phyloP scores from a whole-genome alignment of 768 basidiomycete species.

The Suillus brevipes region DNA sequence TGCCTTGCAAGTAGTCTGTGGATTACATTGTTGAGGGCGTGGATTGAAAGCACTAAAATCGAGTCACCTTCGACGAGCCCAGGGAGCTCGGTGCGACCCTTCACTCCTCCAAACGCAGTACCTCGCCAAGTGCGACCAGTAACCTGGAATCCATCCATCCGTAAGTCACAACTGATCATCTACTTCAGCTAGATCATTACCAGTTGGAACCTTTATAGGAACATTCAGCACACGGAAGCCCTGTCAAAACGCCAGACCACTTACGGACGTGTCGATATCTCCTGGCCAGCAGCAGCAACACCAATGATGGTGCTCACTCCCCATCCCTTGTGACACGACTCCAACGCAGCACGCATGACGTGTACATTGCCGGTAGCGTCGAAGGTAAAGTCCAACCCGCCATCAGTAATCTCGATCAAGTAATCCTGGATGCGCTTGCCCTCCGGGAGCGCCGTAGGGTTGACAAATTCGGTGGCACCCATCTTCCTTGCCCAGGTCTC shows the following conservation, averaged over 20 bases:
- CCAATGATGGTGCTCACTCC: conserved; percentile 95
- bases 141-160: conserved; percentile 42
- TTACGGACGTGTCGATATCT: conserved; percentile 87
- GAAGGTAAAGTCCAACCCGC: conserved; percentile 95
- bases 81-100: conserved; percentile 94
- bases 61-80: conserved; percentile 83
- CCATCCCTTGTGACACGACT: conserved; percentile 99
- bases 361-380: conserved; percentile 95
- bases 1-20: conserved; percentile 77
- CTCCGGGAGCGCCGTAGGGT: conserved; percentile 70
- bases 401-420: conserved; percentile 91
- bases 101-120: conserved; percentile 95
- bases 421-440: conserved; percentile 88
- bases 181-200: conserved; percentile 18
- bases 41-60: neutral
- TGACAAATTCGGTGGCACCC: conserved; percentile 93
- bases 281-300: conserved; percentile 95
- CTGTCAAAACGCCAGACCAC: conserved; percentile 25
- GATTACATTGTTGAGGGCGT: neutral
- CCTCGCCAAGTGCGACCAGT: conserved; percentile 96
- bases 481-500: conserved; percentile 89
- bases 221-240: conserved; percentile 20
- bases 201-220: conserved; percentile 49
- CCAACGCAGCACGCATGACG: conserved; percentile 93
- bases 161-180: neutral